Conservation (phyloP, 2,329 filamentous ascomycete species). For the Aspergillus cejpii region DNA sequence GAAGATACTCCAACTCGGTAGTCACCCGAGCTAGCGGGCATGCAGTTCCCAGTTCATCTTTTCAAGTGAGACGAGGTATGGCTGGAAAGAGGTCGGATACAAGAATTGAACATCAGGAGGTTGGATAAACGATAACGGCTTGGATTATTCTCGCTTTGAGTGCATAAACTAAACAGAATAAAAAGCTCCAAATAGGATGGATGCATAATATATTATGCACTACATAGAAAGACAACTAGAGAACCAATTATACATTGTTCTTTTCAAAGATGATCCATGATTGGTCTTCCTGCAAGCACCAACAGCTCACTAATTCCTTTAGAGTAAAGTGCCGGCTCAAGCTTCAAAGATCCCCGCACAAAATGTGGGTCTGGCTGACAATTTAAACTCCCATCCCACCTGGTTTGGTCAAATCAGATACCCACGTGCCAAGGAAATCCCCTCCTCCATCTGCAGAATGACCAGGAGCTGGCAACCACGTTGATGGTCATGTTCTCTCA, state of each 20-base stretch:
- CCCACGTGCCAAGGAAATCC: conserved; percentile 18
- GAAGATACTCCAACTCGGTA: too few species aligned
- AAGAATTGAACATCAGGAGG: too few species aligned
- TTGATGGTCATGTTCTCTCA: conserved; percentile 15
- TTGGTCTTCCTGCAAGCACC: neutral
- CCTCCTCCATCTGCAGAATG: conserved; percentile 9
- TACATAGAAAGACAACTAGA: too few species aligned
- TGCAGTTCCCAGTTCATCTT: too few species aligned
- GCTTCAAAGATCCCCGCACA: conserved; percentile 8
- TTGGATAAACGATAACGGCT: too few species aligned
- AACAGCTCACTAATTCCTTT: neutral
- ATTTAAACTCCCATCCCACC: neutral
- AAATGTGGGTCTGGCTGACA: neutral
- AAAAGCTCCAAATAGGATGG: too few species aligned
- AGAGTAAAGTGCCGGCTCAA: conserved; percentile 5
- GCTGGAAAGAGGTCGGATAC: too few species aligned
- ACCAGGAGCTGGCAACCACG: conserved; percentile 12
- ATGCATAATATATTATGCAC: too few species aligned
- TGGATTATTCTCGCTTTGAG: too few species aligned
- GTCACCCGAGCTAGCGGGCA: too few species aligned
- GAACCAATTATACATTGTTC: neutral
- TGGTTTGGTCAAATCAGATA: conserved; percentile 10
- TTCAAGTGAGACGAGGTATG: too few species aligned
- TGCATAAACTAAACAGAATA: too few species aligned
- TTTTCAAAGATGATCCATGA: neutral